Evolutionary conservation across 257 asterid species (phyloP).

Genomic region (Solanum pimpinellifolium): DNA sequence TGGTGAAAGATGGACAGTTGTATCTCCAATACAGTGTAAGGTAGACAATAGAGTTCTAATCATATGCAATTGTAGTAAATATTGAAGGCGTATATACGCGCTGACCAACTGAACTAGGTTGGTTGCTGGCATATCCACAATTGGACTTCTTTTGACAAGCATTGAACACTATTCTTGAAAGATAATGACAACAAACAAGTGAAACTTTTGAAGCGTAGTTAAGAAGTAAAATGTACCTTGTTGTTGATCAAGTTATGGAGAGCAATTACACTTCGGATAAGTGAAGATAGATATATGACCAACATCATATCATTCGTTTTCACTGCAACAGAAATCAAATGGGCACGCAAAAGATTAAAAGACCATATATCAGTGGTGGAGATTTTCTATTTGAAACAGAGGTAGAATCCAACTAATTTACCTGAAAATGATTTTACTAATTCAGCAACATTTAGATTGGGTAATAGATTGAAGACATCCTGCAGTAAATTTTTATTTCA

Average conservation of each 20-base stretch:
- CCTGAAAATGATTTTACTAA: constrained; percentile 82
- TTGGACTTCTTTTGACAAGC: not conserved
- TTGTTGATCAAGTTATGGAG: constrained; percentile 90
- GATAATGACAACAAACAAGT: not conserved
- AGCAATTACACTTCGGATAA: constrained; percentile 87
- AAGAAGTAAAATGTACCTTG: constrained; percentile 35
- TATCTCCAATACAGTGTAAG: not conserved
- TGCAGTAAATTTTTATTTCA: constrained; percentile 6
- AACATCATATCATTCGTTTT: constrained; percentile 95
- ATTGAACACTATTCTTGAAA: not conserved
- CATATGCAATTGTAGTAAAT: not conserved
- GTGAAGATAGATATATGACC: constrained; percentile 87
- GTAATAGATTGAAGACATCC: constrained; percentile 89
- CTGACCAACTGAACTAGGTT: not conserved
- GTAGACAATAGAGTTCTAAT: not conserved
- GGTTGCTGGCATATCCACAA: not conserved
- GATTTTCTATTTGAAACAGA: not conserved
- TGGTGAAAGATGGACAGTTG: not conserved
- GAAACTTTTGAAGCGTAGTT: not conserved
- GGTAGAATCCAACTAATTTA: constrained; percentile 5
- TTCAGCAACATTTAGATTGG: constrained; percentile 79
- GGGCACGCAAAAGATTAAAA: not conserved
- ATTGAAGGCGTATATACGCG: not conserved
- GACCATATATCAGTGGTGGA: not conserved
- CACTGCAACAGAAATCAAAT: constrained; percentile 33